Evolutionary conservation across 192 early-diverging fungal species (phyloP), one percentile per base, ranked within the genome.

Genomic region (Blastocladiella britannica): DNA sequence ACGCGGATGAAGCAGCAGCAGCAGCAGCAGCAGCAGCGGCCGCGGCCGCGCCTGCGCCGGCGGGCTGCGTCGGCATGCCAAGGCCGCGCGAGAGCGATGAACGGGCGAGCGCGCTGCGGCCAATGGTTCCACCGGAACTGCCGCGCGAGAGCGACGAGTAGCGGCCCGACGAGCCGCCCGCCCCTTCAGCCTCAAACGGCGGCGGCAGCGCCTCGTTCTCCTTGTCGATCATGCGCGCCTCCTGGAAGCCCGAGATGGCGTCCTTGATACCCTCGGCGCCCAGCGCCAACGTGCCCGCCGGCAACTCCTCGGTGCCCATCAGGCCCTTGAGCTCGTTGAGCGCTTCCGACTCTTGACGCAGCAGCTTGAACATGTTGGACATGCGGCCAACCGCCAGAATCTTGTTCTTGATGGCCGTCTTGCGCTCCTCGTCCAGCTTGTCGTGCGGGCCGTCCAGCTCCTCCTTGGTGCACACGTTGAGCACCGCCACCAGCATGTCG

Each of bases 171-270:
- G n/a, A n/a, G n/a, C n/a, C n/a, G n/a, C n/a, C n/a, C n/a, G n/a
- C n/a, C n/a, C n/a, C n/a, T n/a, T n/a, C n/a, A n/a, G n/a, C n/a
- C n/a, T n/a, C n/a, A n/a, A n/a, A n/a, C n/a, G n/a, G n/a, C 51
- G 91, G 91, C 28, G 93, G 93, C 54, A 95, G 60, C 30, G 84
- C 74, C 65, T 97, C 94, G 66, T 97, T 97, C 47, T 95, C 87
- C 26, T 79, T 61, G 72, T 97, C 94, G 29, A 86, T 87, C 12
- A 70, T 72, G 63, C 85, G 86, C 23, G 91, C 94, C 58, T 92
- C 85, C 53, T 97, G 91, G 64, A 95, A 97, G 28, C 86, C 81
- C 24, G 78, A 75, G 57, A 95, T 92, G 18, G 87, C 86, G 63
- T 78, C 71, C 65, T 88, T 91, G 59, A 97, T 82, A 0, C 94